phyloP scores from a whole-genome alignment of 176 grass and related monocot genomes.

The Ananas comosus region DNA sequence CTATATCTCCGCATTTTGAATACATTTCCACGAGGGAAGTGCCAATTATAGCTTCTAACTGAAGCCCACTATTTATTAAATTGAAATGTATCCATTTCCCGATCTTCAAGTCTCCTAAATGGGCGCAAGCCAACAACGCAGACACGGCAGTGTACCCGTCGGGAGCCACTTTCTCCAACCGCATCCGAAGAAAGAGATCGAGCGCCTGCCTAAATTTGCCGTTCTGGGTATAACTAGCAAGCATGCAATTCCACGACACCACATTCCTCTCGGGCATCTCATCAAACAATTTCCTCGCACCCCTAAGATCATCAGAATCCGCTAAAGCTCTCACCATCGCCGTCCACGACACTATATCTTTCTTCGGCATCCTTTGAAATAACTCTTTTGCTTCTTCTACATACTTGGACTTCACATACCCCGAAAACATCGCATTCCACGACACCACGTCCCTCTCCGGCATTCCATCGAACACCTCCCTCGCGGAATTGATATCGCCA shows the following conservation, averaged over 20 bases:
- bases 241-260: slow-evolving; percentile 51
- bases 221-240: slow-evolving; percentile 33
- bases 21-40: slow-evolving; percentile 45
- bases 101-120: slow-evolving; percentile 24
- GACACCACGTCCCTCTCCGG: slow-evolving; percentile 29
- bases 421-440: slow-evolving; percentile 42
- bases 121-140: slow-evolving; percentile 29
- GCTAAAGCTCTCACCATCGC: slow-evolving; percentile 35
- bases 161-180: slow-evolving; percentile 21
- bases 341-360: slow-evolving; percentile 29
- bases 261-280: slow-evolving; percentile 38
- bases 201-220: slow-evolving; percentile 26
- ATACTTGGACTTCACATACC: slow-evolving; percentile 13
- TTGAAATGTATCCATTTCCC: slow-evolving; percentile 48
- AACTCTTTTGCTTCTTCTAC: slow-evolving; percentile 11
- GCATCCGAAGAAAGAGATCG: slow-evolving; percentile 28
- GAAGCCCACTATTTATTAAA: slow-evolving; percentile 31
- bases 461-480: slow-evolving; percentile 33
- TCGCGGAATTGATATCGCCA: slow-evolving; percentile 8
- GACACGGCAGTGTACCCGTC: slow-evolving; percentile 28
- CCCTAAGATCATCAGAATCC: slow-evolving; percentile 4
- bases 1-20: slow-evolving; percentile 38
- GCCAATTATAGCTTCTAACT: slow-evolving; percentile 21
- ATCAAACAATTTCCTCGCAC: slow-evolving; percentile 33
- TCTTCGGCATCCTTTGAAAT: slow-evolving; percentile 29